A percentile compares a stretch with the other conserved stretches of the same genome.
Conservation (phyloP, 164 flowering plant genomes). For the Berberis vulgaris region DNA sequence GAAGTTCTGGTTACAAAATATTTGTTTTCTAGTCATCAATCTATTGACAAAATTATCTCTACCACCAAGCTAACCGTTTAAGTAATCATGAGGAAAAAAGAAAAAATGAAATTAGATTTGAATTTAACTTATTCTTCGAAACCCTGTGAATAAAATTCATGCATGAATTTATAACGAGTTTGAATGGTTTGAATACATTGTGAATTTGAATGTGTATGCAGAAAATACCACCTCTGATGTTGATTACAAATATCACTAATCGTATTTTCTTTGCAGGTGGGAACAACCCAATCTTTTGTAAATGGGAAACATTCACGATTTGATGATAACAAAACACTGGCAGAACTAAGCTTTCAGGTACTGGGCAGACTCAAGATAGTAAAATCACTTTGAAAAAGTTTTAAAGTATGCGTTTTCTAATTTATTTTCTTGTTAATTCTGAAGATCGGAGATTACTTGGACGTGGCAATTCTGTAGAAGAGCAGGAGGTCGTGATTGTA, state of each 20-base stretch:
- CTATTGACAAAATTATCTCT: too few relatives aligned
- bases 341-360: constrained; percentile 79
- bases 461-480: constrained; percentile 67
- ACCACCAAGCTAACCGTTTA: too few relatives aligned
- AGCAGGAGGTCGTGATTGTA: background rate
- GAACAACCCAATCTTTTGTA: constrained; percentile 60
- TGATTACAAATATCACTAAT: too few relatives aligned
- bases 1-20: too few relatives aligned
- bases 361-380: background rate
- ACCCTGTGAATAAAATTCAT: background rate
- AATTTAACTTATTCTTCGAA: too few relatives aligned
- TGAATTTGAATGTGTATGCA: background rate
- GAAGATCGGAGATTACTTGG: constrained; percentile 97
- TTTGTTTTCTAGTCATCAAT: too few relatives aligned
- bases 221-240: too few relatives aligned
- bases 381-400: background rate
- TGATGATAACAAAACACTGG: constrained; percentile 66
- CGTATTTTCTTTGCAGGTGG: constrained; percentile 41
- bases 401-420: background rate
- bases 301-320: constrained; percentile 37
- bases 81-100: background rate
- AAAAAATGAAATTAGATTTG: too few relatives aligned
- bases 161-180: too few relatives aligned
- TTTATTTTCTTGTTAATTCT: background rate
- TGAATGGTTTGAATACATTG: background rate